phyloP scores from a whole-genome alignment of 164 flowering plant genomes.

The Litsea cubeba region DNA sequence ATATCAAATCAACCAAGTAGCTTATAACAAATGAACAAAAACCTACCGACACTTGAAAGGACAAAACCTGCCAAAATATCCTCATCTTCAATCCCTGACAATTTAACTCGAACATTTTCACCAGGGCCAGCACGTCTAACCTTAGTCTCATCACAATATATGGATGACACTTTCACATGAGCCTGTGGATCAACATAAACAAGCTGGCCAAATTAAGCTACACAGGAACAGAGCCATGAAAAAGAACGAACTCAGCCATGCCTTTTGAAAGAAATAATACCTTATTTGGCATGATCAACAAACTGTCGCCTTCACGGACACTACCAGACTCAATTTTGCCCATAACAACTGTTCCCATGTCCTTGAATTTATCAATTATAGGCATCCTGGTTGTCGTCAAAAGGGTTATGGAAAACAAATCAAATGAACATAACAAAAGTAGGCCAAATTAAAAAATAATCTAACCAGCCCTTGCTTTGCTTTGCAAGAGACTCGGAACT shows the following conservation, averaged over 20 bases:
- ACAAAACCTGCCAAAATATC: constrained; percentile 87
- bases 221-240: background rate
- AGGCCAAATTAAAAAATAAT: background rate
- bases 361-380: constrained; percentile 90
- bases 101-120: constrained; percentile 78
- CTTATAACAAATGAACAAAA: background rate
- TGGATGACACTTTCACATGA: constrained; percentile 70
- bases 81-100: constrained; percentile 91
- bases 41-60: constrained; percentile 65
- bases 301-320: constrained; percentile 73
- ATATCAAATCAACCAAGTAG: too few relatives aligned
- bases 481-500: too few relatives aligned
- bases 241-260: background rate
- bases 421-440: background rate
- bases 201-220: background rate
- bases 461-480: too few relatives aligned
- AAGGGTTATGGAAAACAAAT: background rate
- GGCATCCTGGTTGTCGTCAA: constrained; percentile 64
- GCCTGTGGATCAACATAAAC: constrained; percentile 39
- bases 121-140: constrained; percentile 81
- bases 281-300: constrained; percentile 95
- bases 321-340: constrained; percentile 96
- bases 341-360: constrained; percentile 99
- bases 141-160: constrained; percentile 71
- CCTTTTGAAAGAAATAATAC: constrained; percentile 25